Evolutionary conservation across 2,329 filamentous ascomycete species (phyloP), one percentile per base, ranked within the genome.

Genomic region (Davidsoniella eucalypti): DNA sequence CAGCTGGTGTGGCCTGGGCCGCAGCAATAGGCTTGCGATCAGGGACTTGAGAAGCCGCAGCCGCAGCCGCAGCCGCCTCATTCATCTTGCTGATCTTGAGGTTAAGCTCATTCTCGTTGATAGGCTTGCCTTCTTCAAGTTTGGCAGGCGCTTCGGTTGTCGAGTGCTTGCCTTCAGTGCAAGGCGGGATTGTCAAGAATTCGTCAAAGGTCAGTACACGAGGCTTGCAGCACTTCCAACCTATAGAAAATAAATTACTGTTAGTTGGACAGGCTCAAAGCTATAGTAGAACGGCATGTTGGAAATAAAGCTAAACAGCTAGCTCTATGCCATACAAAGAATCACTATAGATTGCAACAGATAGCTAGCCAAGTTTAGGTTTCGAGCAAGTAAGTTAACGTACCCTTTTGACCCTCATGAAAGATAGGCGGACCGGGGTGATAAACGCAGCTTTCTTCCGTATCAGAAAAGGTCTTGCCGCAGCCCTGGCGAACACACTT

Each of bases 171-270:
- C 92, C 92, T 10, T 81, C 84, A 23, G 92, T 94, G 73, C 92
- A 98, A 37, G 92, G 90, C 46, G 84, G 72, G 59, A 98, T 96
- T 54, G 72, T 66, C 65, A 98, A 85, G 72, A 98, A 98, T 68
- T 98, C 92, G 67, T 98, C 92, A 64, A 98, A 98, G 53, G 87
- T 95, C 59, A 98, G 73, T 59, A 96, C 87, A 61, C 92, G 84
- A 52, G 88, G 83, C 69, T 95, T 96, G 76, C 92, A 98, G 72
- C 92, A 98, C 70, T 94, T 93, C 90, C 92, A 96, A 62, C 92
- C 90, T 95, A 60, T 42, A 10, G 14, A 14, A 23, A 9, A 29
- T 14, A 38, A 16, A 45, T 37, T 14, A 23, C 16, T n/a, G 21
- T 51, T 47, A 49, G 48, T 36, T 25, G 2, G 12, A 14, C 14